These are phyloP conservation scores for Przewalskia tangutica DNA, from an alignment of 257 asterid species.

Conservation along the genomic window DNA sequence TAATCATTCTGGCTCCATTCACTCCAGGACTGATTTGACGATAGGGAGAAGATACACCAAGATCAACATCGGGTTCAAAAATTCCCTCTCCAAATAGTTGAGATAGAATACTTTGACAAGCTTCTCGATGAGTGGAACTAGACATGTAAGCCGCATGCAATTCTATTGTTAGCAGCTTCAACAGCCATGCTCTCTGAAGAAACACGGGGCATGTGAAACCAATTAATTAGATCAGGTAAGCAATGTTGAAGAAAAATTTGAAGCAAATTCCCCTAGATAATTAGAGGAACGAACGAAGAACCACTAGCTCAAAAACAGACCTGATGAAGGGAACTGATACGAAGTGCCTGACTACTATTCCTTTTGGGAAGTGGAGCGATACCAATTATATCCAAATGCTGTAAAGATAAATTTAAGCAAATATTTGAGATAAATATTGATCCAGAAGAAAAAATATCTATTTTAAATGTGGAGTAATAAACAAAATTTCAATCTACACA, in stretches of 20 bases:
- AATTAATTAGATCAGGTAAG: background rate
- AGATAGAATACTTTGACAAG: slow-evolving; percentile 64
- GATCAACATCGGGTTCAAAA: slow-evolving; percentile 32
- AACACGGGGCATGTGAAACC: slow-evolving; percentile 5
- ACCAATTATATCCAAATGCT: slow-evolving; percentile 81
- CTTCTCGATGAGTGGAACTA: slow-evolving; percentile 60
- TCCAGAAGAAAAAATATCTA: background rate
- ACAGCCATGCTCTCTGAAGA: slow-evolving; percentile 87
- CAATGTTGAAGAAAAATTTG: background rate
- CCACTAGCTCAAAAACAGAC: slow-evolving; percentile 25
- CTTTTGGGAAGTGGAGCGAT: slow-evolving; percentile 75
- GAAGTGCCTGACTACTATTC: slow-evolving; percentile 57
- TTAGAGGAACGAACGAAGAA: background rate
- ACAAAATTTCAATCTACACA: background rate
- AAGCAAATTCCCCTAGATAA: background rate
- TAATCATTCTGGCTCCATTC: slow-evolving; percentile 34
- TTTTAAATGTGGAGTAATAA: background rate
- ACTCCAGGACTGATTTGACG: slow-evolving; percentile 24
- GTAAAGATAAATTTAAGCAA: slow-evolving; percentile 4
- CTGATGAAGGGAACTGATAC: slow-evolving; percentile 95
- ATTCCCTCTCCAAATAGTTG: slow-evolving; percentile 61
- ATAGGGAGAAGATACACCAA: slow-evolving; percentile 21
- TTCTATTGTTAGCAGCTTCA: slow-evolving; percentile 85
- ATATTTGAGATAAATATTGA: background rate
- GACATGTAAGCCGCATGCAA: slow-evolving; percentile 65